Base-by-base conservation (phyloP, 495 filamentous ascomycete genomes). In the Lepidopterella palustris region DNA sequence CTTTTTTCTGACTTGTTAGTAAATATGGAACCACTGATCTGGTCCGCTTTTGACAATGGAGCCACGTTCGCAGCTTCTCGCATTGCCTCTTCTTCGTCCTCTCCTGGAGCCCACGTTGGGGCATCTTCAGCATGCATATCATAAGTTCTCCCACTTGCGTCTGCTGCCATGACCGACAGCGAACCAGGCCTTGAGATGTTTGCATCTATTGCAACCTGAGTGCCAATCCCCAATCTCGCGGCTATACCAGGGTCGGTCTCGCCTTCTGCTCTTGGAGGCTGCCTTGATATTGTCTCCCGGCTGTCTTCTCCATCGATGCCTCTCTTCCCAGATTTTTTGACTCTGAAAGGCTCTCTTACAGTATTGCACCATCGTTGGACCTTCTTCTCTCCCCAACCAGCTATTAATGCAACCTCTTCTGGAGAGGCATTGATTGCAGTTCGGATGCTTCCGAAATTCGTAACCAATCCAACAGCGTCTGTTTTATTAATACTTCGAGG, bases 331-430 rank as follows among this genome's bases (percentile, higher is more conserved):
- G 87, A 81, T 57, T 84, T 86, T 66, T 84, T 81, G 9, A 87
- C 82, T 61, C 88, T 73, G 65, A 97, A 97, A 5, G 87, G 87
- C 73, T 95, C 90, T 53, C 88, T 77, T 5, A 97, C 89, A 3
- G 85, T 85, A 53, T 73, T 79, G 67, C 82, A 87, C 90, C 92
- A 97, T 55, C 80, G 79, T 67, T 85, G 83, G 5, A 96, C 89
- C 72, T 97, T 99, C 76, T 87, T 92, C 76, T 95, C 89, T 18
- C 93, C 93, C 92, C 92, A 97, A 9, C 93, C 93, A 5, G 86
- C 80, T 26, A 99, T 82, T 42, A 88, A 71, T 26, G 82, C 79
- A 45, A 97, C 77, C 71, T 95, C 87, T 65, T 99, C 95, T 0
- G 88, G 84, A 11, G 83, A 78, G 13, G 89, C 92, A 75, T 97